Evolutionary conservation across 192 early-diverging fungal genomes (phyloP).

Genomic region (Linnemannia hyalina): DNA sequence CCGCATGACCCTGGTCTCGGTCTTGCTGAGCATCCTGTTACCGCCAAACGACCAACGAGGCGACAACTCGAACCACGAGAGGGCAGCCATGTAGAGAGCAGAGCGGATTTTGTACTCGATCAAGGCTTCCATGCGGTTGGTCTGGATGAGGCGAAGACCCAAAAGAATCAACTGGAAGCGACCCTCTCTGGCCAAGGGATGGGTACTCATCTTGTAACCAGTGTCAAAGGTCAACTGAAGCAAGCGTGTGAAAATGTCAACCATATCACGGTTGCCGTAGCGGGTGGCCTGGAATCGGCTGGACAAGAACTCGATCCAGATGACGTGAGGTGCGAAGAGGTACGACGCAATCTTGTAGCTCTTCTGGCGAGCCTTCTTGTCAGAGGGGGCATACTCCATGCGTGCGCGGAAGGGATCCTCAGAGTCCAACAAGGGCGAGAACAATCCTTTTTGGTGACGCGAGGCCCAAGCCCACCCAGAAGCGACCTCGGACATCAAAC

Average conservation of each 20-base stretch:
- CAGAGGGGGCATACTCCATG: conserved; percentile 94
- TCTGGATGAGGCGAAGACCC: conserved; percentile 81
- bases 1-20: conserved; percentile 75
- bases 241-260: conserved; percentile 83
- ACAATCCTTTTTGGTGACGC: conserved; percentile 86
- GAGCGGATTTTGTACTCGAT: conserved; percentile 74
- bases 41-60: conserved; percentile 88
- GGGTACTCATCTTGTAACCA: conserved; percentile 63
- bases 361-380: conserved; percentile 78
- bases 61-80: conserved; percentile 86
- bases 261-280: conserved; percentile 77
- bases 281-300: conserved; percentile 87
- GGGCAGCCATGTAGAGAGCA: conserved; percentile 76
- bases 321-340: conserved; percentile 80
- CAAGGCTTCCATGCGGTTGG: conserved; percentile 73
- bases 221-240: conserved; percentile 81
- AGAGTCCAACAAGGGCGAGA: conserved; percentile 68
- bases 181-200: conserved; percentile 80
- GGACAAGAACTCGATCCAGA: conserved; percentile 89
- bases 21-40: conserved; percentile 71
- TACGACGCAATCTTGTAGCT: conserved; percentile 71
- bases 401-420: conserved; percentile 88
- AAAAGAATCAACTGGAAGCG: conserved; percentile 84
- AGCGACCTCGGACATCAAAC: conserved; percentile 88
- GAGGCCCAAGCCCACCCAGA: conserved; percentile 87